Conservation (phyloP, 805 yeast species). For the Saccharomyces jurei region DNA sequence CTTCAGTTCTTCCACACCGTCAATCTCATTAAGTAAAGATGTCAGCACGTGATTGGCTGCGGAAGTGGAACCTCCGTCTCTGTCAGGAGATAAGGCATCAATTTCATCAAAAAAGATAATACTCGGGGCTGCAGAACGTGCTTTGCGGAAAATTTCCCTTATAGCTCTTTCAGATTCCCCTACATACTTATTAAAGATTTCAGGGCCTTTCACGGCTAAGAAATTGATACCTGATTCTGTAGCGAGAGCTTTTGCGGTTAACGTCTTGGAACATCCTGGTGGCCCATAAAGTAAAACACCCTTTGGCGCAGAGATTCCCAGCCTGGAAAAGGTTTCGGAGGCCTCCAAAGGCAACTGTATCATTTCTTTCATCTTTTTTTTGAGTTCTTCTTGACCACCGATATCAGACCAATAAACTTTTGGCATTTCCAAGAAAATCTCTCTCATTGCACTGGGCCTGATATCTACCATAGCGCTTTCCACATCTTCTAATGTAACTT, state of each 20-base stretch:
- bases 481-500: slow-evolving; percentile 50
- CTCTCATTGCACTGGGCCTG: slow-evolving; percentile 95
- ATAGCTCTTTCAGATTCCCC: slow-evolving; percentile 93
- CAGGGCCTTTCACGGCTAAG: slow-evolving; percentile 95
- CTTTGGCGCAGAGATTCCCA: slow-evolving; percentile 86
- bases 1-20: slow-evolving; percentile 90
- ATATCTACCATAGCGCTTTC: slow-evolving; percentile 67
- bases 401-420: slow-evolving; percentile 89
- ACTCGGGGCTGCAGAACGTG: slow-evolving; percentile 91
- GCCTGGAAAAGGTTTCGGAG: slow-evolving; percentile 58
- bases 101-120: slow-evolving; percentile 94
- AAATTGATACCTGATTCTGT: slow-evolving; percentile 92
- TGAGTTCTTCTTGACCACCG: slow-evolving; percentile 86
- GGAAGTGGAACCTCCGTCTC: slow-evolving; percentile 56
- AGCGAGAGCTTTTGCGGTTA: slow-evolving; percentile 91
- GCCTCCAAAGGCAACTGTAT: slow-evolving; percentile 87
- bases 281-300: slow-evolving; percentile 95
- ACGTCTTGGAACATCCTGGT: slow-evolving; percentile 94
- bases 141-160: slow-evolving; percentile 88
- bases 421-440: slow-evolving; percentile 88
- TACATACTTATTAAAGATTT: slow-evolving; percentile 86
- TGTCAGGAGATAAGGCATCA: slow-evolving; percentile 79
- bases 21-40: slow-evolving; percentile 86
- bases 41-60: slow-evolving; percentile 83
- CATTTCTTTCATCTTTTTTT: slow-evolving; percentile 76